Conservation (phyloP, 2,329 filamentous ascomycete genomes). For the Colletotrichum brevisporum region DNA sequence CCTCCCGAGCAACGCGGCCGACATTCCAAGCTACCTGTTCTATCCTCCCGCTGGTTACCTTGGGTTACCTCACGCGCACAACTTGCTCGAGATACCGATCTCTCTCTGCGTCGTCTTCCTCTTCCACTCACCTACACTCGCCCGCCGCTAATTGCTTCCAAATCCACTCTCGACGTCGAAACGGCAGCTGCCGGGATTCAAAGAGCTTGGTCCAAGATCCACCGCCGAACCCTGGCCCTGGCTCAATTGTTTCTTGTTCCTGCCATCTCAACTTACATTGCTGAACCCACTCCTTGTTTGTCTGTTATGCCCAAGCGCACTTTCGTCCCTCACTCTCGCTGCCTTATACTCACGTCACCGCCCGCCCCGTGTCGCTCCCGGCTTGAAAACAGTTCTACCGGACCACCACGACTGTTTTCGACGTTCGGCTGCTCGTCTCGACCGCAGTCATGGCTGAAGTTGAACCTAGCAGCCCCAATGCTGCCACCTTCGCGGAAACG, state of each 20-base stretch:
- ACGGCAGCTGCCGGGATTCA: slow-evolving; percentile 29
- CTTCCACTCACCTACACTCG: not conserved
- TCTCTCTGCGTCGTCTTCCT: not conserved
- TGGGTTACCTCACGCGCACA: not conserved
- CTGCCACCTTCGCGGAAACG: slow-evolving; percentile 43
- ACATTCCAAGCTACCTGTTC: not conserved
- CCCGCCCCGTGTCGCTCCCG: slow-evolving; percentile 2
- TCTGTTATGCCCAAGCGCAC: slow-evolving; percentile 35
- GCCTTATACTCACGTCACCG: slow-evolving; percentile 39
- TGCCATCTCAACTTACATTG: slow-evolving; percentile 36
- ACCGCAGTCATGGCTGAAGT: slow-evolving; percentile 37
- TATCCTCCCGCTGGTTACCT: too few species aligned
- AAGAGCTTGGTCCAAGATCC: slow-evolving; percentile 30
- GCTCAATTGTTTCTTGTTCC: slow-evolving; percentile 37
- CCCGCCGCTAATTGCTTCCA: slow-evolving; percentile 17
- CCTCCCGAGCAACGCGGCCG: slow-evolving; percentile 3
- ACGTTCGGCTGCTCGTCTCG: slow-evolving; percentile 19
- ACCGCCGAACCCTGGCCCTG: slow-evolving; percentile 31
- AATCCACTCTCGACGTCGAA: slow-evolving; percentile 13
- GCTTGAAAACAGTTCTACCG: slow-evolving; percentile 1
- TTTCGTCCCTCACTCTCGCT: slow-evolving; percentile 17
- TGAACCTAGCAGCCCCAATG: slow-evolving; percentile 36
- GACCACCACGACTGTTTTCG: not conserved
- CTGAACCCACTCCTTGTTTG: slow-evolving; percentile 27
- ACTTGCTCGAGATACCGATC: not conserved